Base-by-base conservation (phyloP, 2,329 filamentous ascomycete genomes). In the Pseudocercospora musae region DNA sequence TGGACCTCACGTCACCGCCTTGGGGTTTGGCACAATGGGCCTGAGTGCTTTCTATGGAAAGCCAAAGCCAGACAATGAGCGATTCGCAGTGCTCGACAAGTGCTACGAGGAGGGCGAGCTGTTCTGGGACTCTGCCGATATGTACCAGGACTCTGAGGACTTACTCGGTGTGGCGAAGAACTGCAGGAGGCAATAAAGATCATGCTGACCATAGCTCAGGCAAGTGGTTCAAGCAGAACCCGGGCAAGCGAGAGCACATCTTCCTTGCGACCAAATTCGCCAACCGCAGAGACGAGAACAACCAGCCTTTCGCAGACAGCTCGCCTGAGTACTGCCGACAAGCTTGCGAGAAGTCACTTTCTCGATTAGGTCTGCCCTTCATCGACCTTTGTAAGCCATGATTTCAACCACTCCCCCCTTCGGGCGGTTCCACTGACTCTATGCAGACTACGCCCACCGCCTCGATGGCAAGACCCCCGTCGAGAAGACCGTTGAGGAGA, bases 21-120 rank as follows among this genome's bases (percentile, higher is more conserved):
- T 85, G 7, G 84, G 84, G 10, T 79, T 85, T 31, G 83, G 84
- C 15, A 73, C 81, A 21, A 86, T 86, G 84, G 82, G 83, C 2
- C 64, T 81, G 64, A 71, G 70, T 44, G 71, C 73, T 50, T 80
- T 79, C 70, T 84, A 84, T 65, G 81, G 81, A 55, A 62, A 68
- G n/a, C 69, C 75, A 4, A 81, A 79, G 56, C 77, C 81, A 1
- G 82, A 85, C 29, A 72, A 78, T 21, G 81, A 85, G 62, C 79
- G 81, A 2, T 76, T 85, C 60, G 77, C 77, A 3, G 67, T 86
- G 1, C 79, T 86, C 20, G 82, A 85, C 69, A 77, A 77, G 11
- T 79, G 79, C 2, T 81, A 81, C 72, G 80, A 81, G 27, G 66
- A 80, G 1, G 84, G 84, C 55, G 78, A 79, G 54, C 78, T 76